Evolutionary conservation across 192 early-diverging fungal species (phyloP), one percentile per base, ranked within the genome.

Genomic region (Entophlyctis helioformis): DNA sequence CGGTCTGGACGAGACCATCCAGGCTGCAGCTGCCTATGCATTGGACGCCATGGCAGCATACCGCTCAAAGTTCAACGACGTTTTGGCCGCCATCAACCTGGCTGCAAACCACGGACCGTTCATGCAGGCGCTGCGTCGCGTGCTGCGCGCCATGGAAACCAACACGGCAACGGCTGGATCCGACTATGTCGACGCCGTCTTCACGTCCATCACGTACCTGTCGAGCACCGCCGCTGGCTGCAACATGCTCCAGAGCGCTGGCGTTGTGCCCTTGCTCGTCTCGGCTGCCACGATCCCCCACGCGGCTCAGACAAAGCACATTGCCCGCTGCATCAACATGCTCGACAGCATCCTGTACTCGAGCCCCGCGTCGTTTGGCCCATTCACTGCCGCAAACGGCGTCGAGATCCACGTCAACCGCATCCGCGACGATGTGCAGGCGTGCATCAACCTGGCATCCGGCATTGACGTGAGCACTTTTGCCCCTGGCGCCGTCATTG

Each of bases 31-130:
- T 7, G 55, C 94, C 12, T 76, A 82, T 51, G 83, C 82, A 13
- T 54, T 98, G 38, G 92, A 96, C 51, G 83, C 74, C 33, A 65
- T 98, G 36, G 74, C 84, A 18, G 81, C 84, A 48, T 77, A 88
- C 53, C 79, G 88, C 33, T 64, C 56, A 28, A 80, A 82, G 44
- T 62, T 88, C 1, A 66, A 66, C 20, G 90, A 90, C 36, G 84
- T 92, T 1, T 67, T 92, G 33, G 75, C 83, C 12, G 86, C 90
- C 1, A 59, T 95, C 40, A 94, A 91, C 45, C 87, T 88, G 1
- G 85, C 88, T 1, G 90, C 89, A 2, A 94, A 90, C 50, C 90
- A 96, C 48, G 95, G 95, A 20, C 75, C 83, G 23, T 64, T 96
- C 12, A 81, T 96, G 64, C 83, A 78, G 45, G 69, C 84, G 4